phyloP scores from a whole-genome alignment of 2,329 filamentous ascomycete species.

The Ascochyta lentis region DNA sequence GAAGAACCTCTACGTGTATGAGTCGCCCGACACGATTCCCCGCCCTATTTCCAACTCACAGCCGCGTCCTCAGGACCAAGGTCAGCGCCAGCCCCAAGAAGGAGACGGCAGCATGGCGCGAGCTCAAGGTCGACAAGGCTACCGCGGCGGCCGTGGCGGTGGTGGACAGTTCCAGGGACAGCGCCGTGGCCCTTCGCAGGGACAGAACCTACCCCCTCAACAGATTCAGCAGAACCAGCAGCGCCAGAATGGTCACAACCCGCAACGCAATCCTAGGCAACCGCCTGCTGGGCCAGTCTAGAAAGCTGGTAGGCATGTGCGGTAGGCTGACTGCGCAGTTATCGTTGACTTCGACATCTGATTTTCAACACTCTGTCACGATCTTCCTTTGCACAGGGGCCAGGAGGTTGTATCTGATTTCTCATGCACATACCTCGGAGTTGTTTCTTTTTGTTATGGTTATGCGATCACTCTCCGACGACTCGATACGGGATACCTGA shows the following conservation, averaged over 20 bases:
- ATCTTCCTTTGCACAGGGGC: conserved; percentile 41
- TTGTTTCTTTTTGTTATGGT: conserved; percentile 38
- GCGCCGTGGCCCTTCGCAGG: conserved; percentile 31
- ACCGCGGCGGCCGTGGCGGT: conserved; percentile 45
- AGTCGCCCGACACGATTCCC: conserved; percentile 93
- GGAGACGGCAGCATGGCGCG: conserved; percentile 34
- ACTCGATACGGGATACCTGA: conserved; percentile 47
- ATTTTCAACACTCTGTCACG: conserved; percentile 32
- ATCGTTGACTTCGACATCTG: conserved; percentile 33
- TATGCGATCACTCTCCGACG: conserved; percentile 40
- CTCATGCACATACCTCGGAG: conserved; percentile 38
- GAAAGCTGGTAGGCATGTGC: conserved; percentile 13
- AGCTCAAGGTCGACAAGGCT: conserved; percentile 39
- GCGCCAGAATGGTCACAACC: conserved; percentile 45
- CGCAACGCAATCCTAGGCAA: conserved; percentile 44
- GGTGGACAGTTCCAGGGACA: conserved; percentile 44
- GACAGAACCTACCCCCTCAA: conserved; percentile 22
- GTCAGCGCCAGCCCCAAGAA: conserved; percentile 33
- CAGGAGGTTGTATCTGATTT: conserved; percentile 32
- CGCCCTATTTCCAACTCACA: conserved; percentile 71
- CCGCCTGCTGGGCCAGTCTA: conserved; percentile 43
- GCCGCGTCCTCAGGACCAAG: conserved; percentile 27
- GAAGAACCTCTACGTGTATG: conserved; percentile 98
- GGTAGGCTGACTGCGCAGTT: conserved; percentile 39
- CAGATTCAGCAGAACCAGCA: conserved; percentile 35